Conservation (phyloP, 352 stramenopile species). For the Phytopythium vexans region DNA sequence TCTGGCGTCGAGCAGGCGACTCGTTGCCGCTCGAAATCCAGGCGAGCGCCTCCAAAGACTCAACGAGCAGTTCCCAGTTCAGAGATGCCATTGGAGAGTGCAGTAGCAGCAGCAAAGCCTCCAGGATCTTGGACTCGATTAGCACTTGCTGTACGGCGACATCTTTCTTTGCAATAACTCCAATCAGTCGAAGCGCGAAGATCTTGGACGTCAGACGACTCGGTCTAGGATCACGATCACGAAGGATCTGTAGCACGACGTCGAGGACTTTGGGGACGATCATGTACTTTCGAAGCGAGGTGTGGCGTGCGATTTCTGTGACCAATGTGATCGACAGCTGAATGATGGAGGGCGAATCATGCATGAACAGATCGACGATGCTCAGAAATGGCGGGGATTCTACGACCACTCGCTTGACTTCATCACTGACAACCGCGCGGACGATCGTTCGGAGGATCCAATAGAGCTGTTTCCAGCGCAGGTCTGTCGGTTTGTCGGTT, state of each 20-base stretch:
- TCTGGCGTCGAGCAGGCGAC: slow-evolving; percentile 27
- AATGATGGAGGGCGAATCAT: slow-evolving; percentile 34
- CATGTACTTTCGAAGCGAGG: slow-evolving; percentile 25
- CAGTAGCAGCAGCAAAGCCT: slow-evolving; percentile 40
- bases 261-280: slow-evolving; percentile 44
- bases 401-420: slow-evolving; percentile 31
- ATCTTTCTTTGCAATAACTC: slow-evolving; percentile 42
- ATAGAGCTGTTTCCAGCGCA: slow-evolving; percentile 26
- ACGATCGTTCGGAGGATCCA: slow-evolving; percentile 27
- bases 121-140: slow-evolving; percentile 48
- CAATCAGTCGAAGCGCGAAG: slow-evolving; percentile 43
- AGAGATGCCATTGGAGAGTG: slow-evolving; percentile 37
- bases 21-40: slow-evolving; percentile 43
- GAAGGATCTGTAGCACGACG: slow-evolving; percentile 30
- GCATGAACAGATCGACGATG: slow-evolving; percentile 41
- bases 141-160: slow-evolving; percentile 40
- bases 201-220: slow-evolving; percentile 20
- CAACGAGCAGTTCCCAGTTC: slow-evolving; percentile 32
- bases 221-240: slow-evolving; percentile 23
- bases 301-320: slow-evolving; percentile 28
- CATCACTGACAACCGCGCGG: slow-evolving; percentile 19
- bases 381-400: slow-evolving; percentile 37
- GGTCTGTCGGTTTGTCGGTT: not conserved
- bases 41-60: slow-evolving; percentile 46
- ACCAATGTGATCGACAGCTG: slow-evolving; percentile 34